Percentiles rank a stretch among this genome's conserved stretches.
Conservation (phyloP, 352 stramenopile species). For the Pythium rishiriense region DNA sequence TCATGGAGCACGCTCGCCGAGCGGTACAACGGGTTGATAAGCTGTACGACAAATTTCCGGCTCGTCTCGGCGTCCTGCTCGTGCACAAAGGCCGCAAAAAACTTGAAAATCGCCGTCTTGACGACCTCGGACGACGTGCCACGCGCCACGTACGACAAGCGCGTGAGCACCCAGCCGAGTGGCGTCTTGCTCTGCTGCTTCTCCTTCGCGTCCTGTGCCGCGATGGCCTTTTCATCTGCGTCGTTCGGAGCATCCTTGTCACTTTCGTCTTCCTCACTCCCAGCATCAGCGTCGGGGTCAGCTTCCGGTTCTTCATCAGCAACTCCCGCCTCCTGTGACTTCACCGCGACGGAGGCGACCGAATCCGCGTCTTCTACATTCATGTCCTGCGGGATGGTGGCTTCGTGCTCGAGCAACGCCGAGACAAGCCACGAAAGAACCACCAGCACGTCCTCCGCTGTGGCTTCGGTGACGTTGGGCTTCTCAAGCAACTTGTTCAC, state of each 20-base stretch:
- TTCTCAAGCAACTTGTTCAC: constrained; percentile 76
- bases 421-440: constrained; percentile 64
- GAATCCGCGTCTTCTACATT: constrained; percentile 27
- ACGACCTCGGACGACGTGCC: constrained; percentile 47
- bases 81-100: constrained; percentile 82
- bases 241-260: constrained; percentile 31
- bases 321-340: constrained; percentile 9
- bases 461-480: constrained; percentile 43
- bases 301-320: constrained; percentile 19
- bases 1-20: constrained; percentile 50
- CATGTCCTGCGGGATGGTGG: constrained; percentile 66
- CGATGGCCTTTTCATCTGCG: constrained; percentile 20
- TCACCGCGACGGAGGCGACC: constrained; percentile 18
- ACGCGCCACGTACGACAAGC: constrained; percentile 78
- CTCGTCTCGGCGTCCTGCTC: constrained; percentile 50
- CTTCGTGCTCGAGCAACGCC: constrained; percentile 47
- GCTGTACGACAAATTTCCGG: constrained; percentile 65
- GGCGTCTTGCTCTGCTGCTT: constrained; percentile 62
- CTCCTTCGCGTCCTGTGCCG: constrained; percentile 46
- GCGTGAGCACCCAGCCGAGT: constrained; percentile 82
- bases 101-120: constrained; percentile 79
- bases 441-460: constrained; percentile 58
- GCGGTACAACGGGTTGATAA: constrained; percentile 86
- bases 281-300: constrained; percentile 14
- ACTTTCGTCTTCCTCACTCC: constrained; percentile 24